phyloP scores from a whole-genome alignment of 2,329 filamentous ascomycete genomes.

The Aspergillus fructus region DNA sequence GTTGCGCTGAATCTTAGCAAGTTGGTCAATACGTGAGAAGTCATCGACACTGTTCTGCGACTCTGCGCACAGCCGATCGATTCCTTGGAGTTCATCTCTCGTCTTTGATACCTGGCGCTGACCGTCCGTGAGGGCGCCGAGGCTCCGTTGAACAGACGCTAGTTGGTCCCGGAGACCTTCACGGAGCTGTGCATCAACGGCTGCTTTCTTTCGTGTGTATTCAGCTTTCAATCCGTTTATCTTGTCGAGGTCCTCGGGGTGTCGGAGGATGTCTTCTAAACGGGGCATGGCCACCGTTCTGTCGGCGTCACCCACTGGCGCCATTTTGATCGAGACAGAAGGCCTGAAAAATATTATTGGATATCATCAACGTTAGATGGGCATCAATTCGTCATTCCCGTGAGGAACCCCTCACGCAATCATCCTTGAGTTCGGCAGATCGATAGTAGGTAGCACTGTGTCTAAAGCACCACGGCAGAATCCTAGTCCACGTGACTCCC shows the following conservation, averaged over 20 bases:
- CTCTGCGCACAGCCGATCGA: conserved; percentile 95
- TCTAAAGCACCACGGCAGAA: conserved; percentile 14
- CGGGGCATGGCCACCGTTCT: conserved; percentile 67
- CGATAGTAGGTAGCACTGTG: neutral
- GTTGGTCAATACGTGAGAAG: conserved; percentile 77
- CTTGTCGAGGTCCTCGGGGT: conserved; percentile 97
- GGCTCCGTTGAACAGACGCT: conserved; percentile 89
- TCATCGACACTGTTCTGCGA: conserved; percentile 97
- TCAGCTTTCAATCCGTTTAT: conserved; percentile 85
- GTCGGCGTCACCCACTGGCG: conserved; percentile 45
- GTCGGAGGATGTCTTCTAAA: conserved; percentile 88
- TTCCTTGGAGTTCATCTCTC: conserved; percentile 98
- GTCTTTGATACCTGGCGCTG: conserved; percentile 90
- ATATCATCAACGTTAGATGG: neutral
- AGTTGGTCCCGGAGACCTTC: conserved; percentile 87
- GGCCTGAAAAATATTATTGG: neutral
- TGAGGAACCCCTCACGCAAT: neutral
- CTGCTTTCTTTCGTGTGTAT: conserved; percentile 89
- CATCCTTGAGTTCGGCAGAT: neutral
- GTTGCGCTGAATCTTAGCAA: conserved; percentile 70
- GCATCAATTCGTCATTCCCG: neutral
- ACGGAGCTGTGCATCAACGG: conserved; percentile 86
- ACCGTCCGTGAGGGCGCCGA: conserved; percentile 82
- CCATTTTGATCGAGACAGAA: conserved; percentile 27
- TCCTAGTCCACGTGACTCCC: conserved; percentile 31